Percentiles rank a stretch among this genome's conserved stretches.
Conservation (phyloP, 371 early-diverging fungal species). For the Phascolomyces articulosus region DNA sequence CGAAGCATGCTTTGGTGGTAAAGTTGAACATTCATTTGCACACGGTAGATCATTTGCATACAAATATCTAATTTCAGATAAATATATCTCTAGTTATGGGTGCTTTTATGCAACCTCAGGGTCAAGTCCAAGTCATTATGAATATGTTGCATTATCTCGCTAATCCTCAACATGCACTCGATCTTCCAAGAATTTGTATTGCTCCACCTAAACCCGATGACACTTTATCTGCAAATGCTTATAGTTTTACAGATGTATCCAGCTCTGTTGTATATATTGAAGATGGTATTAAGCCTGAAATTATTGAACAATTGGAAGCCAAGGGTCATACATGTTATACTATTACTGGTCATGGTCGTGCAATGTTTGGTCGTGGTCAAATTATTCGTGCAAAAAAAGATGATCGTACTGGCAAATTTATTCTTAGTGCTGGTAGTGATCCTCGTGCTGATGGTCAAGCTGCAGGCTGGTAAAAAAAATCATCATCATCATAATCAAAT, state of each 20-base stretch:
- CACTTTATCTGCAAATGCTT: conserved; percentile 21
- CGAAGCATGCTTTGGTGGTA: conserved; percentile 58
- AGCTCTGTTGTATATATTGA: conserved; percentile 62
- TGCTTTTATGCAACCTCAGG: conserved; percentile 82
- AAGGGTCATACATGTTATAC: conserved; percentile 64
- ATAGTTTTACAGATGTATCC: conserved; percentile 34
- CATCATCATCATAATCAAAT: too few species aligned
- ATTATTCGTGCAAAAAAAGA: conserved; percentile 48
- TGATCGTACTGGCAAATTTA: conserved; percentile 42
- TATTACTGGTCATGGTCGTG: conserved; percentile 38
- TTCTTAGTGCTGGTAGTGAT: conserved; percentile 70
- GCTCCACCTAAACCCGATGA: conserved; percentile 26
- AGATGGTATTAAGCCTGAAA: conserved; percentile 56
- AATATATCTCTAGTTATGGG: conserved; percentile 43
- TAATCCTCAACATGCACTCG: conserved; percentile 73
- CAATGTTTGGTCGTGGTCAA: conserved; percentile 81
- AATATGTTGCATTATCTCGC: conserved; percentile 64
- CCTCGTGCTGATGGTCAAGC: conserved; percentile 74
- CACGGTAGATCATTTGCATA: too few species aligned
- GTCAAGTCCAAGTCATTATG: conserved; percentile 80
- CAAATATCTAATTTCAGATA: neutral
- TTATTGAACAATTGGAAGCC: conserved; percentile 44
- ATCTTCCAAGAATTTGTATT: conserved; percentile 73
- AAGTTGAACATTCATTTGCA: conserved; percentile 6
- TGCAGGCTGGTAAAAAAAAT: conserved; percentile 46